Evolutionary conservation across 1,284 basidiomycete genomes (phyloP).

Genomic region (Microbotryum scabiosae): DNA sequence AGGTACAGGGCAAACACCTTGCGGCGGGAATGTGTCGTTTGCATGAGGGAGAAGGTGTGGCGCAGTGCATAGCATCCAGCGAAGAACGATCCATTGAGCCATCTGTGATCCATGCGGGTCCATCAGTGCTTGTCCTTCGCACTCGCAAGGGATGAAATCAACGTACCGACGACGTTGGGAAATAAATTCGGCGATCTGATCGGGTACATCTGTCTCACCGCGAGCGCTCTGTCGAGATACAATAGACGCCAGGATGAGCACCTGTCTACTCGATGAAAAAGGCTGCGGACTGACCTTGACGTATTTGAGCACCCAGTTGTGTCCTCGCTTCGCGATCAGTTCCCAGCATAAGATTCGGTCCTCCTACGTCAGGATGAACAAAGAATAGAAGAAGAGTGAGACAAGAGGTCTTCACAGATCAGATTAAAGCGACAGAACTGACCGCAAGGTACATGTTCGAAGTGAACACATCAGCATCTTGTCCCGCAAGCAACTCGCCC

Average conservation of each 20-base stretch:
- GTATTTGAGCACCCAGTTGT: conserved; percentile 88
- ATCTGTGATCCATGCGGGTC: conserved; percentile 21
- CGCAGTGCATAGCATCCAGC: conserved; percentile 55
- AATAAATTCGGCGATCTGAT: conserved; percentile 89
- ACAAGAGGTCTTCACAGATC: neutral
- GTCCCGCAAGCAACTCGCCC: conserved; percentile 66
- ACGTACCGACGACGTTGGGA: conserved; percentile 83
- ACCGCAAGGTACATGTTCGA: conserved; percentile 52
- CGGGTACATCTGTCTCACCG: conserved; percentile 95
- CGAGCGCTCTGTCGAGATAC: conserved; percentile 53
- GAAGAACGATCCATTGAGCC: conserved; percentile 76
- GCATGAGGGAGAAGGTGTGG: conserved; percentile 73
- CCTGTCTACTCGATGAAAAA: neutral
- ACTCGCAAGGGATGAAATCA: too few relatives aligned
- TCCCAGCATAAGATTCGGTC: conserved; percentile 96
- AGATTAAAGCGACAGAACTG: conserved; percentile 32
- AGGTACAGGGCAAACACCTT: conserved; percentile 67
- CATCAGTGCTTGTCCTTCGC: neutral
- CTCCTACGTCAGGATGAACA: conserved; percentile 30
- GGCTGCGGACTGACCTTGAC: conserved; percentile 52
- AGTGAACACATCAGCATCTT: conserved; percentile 87
- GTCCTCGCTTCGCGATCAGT: conserved; percentile 82
- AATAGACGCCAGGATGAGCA: neutral
- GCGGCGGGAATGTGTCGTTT: conserved; percentile 69
- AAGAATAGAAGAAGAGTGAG: neutral